phyloP scores from a whole-genome alignment of 2,329 filamentous ascomycete species.

The Talaromyces rugulosus region DNA sequence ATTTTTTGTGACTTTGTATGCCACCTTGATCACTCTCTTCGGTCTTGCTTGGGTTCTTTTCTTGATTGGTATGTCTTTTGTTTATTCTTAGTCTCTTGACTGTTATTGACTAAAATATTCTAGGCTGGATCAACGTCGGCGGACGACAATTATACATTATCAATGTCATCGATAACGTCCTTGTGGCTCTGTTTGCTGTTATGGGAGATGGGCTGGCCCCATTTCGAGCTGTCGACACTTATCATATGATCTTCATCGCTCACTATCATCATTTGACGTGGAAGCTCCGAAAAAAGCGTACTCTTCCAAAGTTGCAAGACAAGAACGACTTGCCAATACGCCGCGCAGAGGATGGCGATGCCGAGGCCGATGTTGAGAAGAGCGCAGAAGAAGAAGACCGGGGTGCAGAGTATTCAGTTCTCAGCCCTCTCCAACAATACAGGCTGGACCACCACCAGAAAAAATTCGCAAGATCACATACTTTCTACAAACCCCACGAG shows the following conservation, averaged over 20 bases:
- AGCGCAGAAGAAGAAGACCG: slow-evolving; percentile 42
- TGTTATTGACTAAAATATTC: background rate
- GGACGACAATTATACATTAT: slow-evolving; percentile 65
- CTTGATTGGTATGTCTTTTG: slow-evolving; percentile 59
- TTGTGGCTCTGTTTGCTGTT: slow-evolving; percentile 67
- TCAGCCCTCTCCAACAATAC: slow-evolving; percentile 63
- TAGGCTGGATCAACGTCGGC: slow-evolving; percentile 76
- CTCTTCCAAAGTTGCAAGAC: slow-evolving; percentile 60
- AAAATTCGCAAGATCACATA: slow-evolving; percentile 78
- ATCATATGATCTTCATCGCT: slow-evolving; percentile 80
- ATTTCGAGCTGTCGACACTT: slow-evolving; percentile 76
- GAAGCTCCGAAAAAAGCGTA: slow-evolving; percentile 59
- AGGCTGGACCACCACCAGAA: slow-evolving; percentile 70
- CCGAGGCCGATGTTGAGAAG: slow-evolving; percentile 44
- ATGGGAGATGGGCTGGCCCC: slow-evolving; percentile 68
- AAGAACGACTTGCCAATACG: slow-evolving; percentile 63
- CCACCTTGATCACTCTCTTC: slow-evolving; percentile 76
- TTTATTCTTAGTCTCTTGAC: background rate
- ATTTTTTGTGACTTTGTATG: slow-evolving; percentile 80
- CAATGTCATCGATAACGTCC: slow-evolving; percentile 66
- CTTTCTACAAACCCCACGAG: slow-evolving; percentile 86
- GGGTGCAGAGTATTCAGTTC: slow-evolving; percentile 57
- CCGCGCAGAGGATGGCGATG: slow-evolving; percentile 39
- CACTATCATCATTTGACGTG: slow-evolving; percentile 66
- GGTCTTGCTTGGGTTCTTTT: slow-evolving; percentile 88